phyloP scores from a whole-genome alignment of 164 flowering plant genomes.

The Nymphaea colorata region DNA sequence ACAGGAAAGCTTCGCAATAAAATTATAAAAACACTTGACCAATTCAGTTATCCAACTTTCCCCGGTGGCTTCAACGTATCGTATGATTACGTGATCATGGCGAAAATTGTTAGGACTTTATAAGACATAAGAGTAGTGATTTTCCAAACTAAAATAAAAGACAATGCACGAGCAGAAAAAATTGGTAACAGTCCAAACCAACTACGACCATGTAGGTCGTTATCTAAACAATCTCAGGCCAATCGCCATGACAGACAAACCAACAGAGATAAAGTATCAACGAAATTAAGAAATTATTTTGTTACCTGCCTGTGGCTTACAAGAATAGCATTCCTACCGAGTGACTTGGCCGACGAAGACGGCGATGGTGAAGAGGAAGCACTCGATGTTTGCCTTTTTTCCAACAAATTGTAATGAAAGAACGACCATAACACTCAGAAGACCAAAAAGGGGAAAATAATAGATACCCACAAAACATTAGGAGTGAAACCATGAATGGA shows the following conservation, averaged over 20 bases:
- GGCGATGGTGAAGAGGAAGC: slow-evolving; percentile 11
- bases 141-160: too few species aligned
- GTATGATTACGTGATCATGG: too few species aligned
- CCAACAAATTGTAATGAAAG: background rate
- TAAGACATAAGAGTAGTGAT: too few species aligned
- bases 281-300: background rate
- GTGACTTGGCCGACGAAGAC: slow-evolving; percentile 13
- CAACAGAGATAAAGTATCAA: background rate
- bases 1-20: too few species aligned
- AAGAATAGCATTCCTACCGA: slow-evolving; percentile 68
- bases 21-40: too few species aligned
- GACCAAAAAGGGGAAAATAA: background rate
- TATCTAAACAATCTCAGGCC: background rate
- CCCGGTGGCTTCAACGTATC: too few species aligned
- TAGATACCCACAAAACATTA: background rate
- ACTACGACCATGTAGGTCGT: background rate
- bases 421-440: background rate
- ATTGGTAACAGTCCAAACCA: too few species aligned
- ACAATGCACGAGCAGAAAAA: too few species aligned
- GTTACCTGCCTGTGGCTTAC: slow-evolving; percentile 88
- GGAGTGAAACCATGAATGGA: slow-evolving; percentile 8
- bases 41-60: too few species aligned
- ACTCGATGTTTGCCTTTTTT: slow-evolving; percentile 7
- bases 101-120: background rate
- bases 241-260: background rate